A percentile compares a stretch with the other conserved stretches of the same genome.
These are phyloP conservation scores for Coelastrella sp. DNA, from an alignment of 139 green algal species.

Conservation along the genomic window DNA sequence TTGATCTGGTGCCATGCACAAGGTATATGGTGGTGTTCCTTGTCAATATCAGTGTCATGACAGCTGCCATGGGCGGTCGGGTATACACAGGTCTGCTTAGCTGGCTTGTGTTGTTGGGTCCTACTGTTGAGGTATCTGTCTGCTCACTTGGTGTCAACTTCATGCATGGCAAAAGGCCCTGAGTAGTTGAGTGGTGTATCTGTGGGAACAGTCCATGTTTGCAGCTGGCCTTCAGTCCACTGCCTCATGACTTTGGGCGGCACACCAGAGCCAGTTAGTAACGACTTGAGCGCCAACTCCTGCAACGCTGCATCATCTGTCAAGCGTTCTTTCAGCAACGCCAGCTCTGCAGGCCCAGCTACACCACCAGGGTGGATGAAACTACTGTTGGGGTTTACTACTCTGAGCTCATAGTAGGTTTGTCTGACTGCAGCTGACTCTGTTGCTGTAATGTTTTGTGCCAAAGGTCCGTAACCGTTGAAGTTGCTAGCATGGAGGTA, in stretches of 20 bases:
- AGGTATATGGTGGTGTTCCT: too few relatives aligned
- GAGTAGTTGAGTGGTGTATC: conserved; percentile 21
- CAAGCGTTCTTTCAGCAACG: conserved; percentile 20
- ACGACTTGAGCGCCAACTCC: not conserved
- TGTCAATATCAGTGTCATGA: too few relatives aligned
- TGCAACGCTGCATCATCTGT: not conserved
- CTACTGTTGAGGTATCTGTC: not conserved
- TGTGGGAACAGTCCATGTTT: conserved; percentile 2
- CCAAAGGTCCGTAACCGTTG: not conserved
- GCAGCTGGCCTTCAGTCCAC: not conserved
- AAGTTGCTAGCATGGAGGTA: conserved; percentile 8
- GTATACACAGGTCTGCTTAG: too few relatives aligned
- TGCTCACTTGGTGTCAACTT: not conserved
- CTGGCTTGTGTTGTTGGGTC: too few relatives aligned
- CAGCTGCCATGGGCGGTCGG: too few relatives aligned
- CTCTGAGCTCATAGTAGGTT: conserved; percentile 17
- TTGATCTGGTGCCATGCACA: too few relatives aligned
- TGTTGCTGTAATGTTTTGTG: not conserved
- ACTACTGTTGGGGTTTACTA: not conserved
- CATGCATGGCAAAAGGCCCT: not conserved
- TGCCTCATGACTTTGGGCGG: not conserved
- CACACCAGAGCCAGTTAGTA: conserved; percentile 11
- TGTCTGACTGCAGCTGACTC: not conserved
- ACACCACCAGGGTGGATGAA: conserved; percentile 31
- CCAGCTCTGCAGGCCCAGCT: conserved; percentile 32